Base-by-base conservation (phyloP, 75 land plant species). In the Chamaecyparis obtusa region DNA sequence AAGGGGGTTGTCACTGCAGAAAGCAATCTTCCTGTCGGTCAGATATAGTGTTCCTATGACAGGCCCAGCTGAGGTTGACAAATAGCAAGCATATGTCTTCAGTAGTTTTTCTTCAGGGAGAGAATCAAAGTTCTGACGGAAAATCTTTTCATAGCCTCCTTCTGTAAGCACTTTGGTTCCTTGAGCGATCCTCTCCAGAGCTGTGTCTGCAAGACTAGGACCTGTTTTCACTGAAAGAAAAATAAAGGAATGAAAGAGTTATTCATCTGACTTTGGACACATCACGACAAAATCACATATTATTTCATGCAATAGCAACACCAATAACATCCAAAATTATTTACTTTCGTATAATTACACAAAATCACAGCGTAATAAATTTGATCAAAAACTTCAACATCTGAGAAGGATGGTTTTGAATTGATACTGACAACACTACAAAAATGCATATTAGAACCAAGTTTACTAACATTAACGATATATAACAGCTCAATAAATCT, bases 21-120 rank as follows among this genome's bases (percentile, higher is more conserved):
- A 95, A 43, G 97, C 96, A 84, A 95, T 88, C 79, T 93, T 94
- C 49, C 83, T 86, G 21, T 93, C 88, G 64, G 97, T 94, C 36
- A 94, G 75, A 86, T 95, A 95, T 57, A 95, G 72, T 51, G 84
- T 88, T 80, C 97, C 97, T 89, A 93, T 88, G 27, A 95, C 96
- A 21, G 97, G 97, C 86, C 97, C 97, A 89, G 96, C 93, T 83
- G 97, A 94, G n/a, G 97, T 95, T 60, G 97, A 95, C 17, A 95
- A 86, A 64, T 94, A 95, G 90, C 96, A 95, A 19, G 93, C 96
- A 89, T 88, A 95, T 67, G 93, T 69, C 88, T 90, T 94, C 85
- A 77, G 90, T 56, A 95, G 90, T 80, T 92, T 54, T 83, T 95
- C 97, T 37, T 92, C 95, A 13, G 97, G 95, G 49, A 85, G 80